Conservation (phyloP, 2,329 filamentous ascomycete species). For the Cladophialophora psammophila region DNA sequence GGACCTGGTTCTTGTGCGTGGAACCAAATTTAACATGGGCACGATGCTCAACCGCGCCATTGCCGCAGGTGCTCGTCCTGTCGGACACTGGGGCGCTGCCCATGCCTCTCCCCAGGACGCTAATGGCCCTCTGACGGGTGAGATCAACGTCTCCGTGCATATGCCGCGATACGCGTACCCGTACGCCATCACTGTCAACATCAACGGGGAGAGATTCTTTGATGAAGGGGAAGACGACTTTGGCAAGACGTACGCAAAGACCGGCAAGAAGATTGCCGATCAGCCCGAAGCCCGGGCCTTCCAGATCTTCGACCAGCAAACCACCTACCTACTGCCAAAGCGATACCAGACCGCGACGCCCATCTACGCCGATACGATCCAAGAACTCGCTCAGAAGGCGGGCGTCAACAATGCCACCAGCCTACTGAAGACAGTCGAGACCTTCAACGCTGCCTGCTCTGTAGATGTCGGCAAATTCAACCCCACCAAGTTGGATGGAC, state of each 20-base stretch:
- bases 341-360: conserved; percentile 68
- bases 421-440: conserved; percentile 47
- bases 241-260: conserved; percentile 72
- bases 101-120: conserved; percentile 72
- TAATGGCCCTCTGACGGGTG: conserved; percentile 63
- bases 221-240: conserved; percentile 70
- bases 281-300: conserved; percentile 67
- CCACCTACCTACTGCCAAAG: conserved; percentile 59
- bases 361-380: conserved; percentile 59
- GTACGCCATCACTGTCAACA: conserved; percentile 69
- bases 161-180: conserved; percentile 74
- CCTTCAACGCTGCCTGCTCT: conserved; percentile 45
- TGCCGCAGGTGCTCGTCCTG: conserved; percentile 57
- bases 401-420: conserved; percentile 47
- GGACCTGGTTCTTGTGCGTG: conserved; percentile 69
- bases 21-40: conserved; percentile 70
- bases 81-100: conserved; percentile 69
- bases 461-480: conserved; percentile 56
- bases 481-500: conserved; percentile 65
- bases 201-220: conserved; percentile 65
- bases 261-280: conserved; percentile 66
- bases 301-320: conserved; percentile 68
- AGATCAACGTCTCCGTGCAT: conserved; percentile 66
- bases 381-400: conserved; percentile 63
- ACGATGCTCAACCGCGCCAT: conserved; percentile 62